Evolutionary conservation across 768 basidiomycete genomes (phyloP).

Genomic region (Mycena rebaudengoi): DNA sequence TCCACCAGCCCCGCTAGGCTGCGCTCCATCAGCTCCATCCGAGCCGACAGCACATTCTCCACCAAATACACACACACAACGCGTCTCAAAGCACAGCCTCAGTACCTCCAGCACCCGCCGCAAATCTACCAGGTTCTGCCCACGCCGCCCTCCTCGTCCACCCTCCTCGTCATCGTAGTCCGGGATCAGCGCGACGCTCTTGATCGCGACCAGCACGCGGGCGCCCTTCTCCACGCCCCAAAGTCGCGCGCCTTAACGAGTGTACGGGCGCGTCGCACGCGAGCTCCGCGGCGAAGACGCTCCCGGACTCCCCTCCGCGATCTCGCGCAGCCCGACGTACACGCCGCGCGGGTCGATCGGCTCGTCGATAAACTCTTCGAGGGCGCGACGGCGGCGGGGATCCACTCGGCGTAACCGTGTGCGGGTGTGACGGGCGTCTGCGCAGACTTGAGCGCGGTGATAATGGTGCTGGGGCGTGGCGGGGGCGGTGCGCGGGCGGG

Average conservation of each 20-base stretch:
- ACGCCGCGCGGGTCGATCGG: conserved; percentile 71
- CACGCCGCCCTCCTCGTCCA: no score
- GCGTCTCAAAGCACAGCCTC: no score
- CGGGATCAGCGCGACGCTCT: conserved; percentile 70
- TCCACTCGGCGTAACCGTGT: conserved; percentile 68
- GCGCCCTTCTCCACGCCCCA: conserved; percentile 42
- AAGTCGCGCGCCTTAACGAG: conserved; percentile 47
- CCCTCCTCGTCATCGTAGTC: no score
- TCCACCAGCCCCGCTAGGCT: conserved; percentile 76
- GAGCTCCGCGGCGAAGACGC: conserved; percentile 57
- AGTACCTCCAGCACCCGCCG: conserved; percentile 68
- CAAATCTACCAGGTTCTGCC: conserved; percentile 73
- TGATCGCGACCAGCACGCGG: conserved; percentile 79
- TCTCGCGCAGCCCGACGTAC: conserved; percentile 78
- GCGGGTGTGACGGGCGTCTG: conserved; percentile 33
- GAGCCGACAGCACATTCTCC: conserved; percentile 38
- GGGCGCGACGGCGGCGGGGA: conserved; percentile 66
- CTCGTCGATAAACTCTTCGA: conserved; percentile 71
- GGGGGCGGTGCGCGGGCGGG: conserved; percentile 46
- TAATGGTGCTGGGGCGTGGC: no score
- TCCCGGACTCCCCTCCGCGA: conserved; percentile 85
- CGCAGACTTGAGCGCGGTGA: conserved; percentile 37
- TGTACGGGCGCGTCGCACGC: conserved; percentile 43
- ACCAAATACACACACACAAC: no score
- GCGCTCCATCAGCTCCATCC: conserved; percentile 84